Base-by-base conservation (phyloP, 2,329 filamentous ascomycete species). In the Biscogniauxia sp. region DNA sequence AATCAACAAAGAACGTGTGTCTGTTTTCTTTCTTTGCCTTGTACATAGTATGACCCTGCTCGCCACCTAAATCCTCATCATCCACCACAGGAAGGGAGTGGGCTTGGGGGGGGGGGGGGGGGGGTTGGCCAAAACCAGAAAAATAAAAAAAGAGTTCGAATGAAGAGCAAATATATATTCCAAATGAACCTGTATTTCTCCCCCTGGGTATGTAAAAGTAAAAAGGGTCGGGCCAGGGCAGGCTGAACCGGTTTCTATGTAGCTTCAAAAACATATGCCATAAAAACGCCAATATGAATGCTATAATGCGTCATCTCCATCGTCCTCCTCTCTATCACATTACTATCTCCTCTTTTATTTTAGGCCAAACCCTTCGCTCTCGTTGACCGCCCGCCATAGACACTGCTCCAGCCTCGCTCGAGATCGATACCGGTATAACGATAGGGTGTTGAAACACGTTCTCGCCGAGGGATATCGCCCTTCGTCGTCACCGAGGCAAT, bases 361-460 rank as follows among this genome's bases (percentile, higher is more conserved):
- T 55, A 97, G 80, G 32, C 93, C 93, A 82, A 97, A 97, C 2
- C 93, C 93, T 74, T 96, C 92, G 70, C 93, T 96, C 75, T 93
- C 92, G 65, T 86, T 80, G n/a, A 97, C 92, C 3, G 93, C 93
- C 64, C 86, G 84, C 92, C 93, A 96, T 32, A 97, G 78, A 79
- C 88, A 87, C 56, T 75, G 77, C 73, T 92, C 89, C 61, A 97
- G 74, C 66, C 84, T 88, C 71, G 87, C 82, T 67, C 82, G 85
- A 3, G 84, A 86, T 41, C 76, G 73, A 75, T 94, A 97, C 53
- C 86, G 83, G 77, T 89, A 94, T 60, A 97, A 77, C 4, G 89
- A 88, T 64, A 97, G 72, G 74, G 88, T 86, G 73, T 97, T 97
- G 77, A 97, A 97, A 74, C 93, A 97, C 7, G 93, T 97, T 70